These are phyloP conservation scores for Sporobolomyces pararoseus DNA, from an alignment of 768 basidiomycete species.

Conservation along the genomic window DNA sequence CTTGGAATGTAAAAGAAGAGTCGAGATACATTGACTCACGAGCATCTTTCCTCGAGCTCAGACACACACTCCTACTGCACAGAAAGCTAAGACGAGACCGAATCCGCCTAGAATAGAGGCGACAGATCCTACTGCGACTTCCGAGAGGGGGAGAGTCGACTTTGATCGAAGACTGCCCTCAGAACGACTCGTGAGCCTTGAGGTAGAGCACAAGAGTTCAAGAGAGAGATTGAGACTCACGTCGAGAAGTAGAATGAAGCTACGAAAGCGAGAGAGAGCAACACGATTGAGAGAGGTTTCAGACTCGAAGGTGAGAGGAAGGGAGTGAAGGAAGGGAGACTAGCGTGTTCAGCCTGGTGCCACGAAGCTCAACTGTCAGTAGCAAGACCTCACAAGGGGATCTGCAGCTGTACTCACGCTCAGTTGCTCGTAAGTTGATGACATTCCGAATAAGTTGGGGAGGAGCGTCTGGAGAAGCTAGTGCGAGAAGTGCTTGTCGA, in stretches of 20 bases:
- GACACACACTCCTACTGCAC: conserved; percentile 11
- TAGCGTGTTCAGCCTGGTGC: conserved; percentile 3
- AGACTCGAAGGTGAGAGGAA: not conserved
- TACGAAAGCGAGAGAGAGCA: conserved; percentile 15
- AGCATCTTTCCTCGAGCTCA: not conserved
- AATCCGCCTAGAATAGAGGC: conserved; percentile 7
- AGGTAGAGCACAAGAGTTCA: no score
- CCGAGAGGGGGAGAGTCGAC: not conserved
- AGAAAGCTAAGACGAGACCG: conserved; percentile 2
- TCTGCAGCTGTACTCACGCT: not conserved
- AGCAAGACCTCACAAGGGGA: no score
- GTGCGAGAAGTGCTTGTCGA: no score
- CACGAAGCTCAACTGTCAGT: not conserved
- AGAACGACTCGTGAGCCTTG: not conserved
- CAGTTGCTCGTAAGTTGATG: conserved; percentile 12
- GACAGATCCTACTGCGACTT: conserved; percentile 3
- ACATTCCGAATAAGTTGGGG: not conserved
- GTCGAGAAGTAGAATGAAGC: conserved; percentile 23
- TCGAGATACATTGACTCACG: not conserved
- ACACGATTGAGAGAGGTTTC: conserved; percentile 5
- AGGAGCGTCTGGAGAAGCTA: no score
- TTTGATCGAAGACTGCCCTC: conserved; percentile 1
- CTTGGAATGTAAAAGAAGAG: no score
- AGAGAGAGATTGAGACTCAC: not conserved
- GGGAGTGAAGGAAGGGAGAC: not conserved